These are phyloP conservation scores for Phytopythium kandeliae DNA, from an alignment of 352 stramenopile species.

Conservation along the genomic window DNA sequence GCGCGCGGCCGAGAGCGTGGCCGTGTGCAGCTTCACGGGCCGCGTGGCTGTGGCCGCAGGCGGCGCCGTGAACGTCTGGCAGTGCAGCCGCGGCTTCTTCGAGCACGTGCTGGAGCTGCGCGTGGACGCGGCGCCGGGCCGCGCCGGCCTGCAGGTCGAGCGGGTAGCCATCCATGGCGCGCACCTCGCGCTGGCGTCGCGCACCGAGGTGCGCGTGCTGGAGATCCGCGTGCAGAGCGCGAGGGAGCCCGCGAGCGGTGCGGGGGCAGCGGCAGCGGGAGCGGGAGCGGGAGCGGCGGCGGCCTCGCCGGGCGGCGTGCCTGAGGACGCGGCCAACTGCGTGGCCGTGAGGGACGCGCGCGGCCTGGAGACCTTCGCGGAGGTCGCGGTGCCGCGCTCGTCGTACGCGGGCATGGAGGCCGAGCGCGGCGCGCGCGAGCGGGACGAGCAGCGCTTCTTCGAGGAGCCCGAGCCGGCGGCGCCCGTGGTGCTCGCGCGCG, in stretches of 20 bases:
- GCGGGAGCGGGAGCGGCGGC: no score
- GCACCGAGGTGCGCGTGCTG: conserved; percentile 76
- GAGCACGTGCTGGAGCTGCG: conserved; percentile 87
- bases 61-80: conserved; percentile 78
- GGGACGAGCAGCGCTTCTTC: conserved; percentile 46
- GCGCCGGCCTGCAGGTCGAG: conserved; percentile 67
- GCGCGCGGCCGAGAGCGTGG: conserved; percentile 59
- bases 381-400: conserved; percentile 48
- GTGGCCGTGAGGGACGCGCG: conserved; percentile 28
- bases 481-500: conserved; percentile 57
- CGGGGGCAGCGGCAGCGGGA: no score
- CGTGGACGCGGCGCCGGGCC: conserved; percentile 70
- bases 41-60: conserved; percentile 75
- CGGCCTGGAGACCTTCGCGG: conserved; percentile 42
- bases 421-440: conserved; percentile 29
- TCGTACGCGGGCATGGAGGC: conserved; percentile 46
- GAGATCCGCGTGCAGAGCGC: conserved; percentile 66
- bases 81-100: conserved; percentile 82
- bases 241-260: conserved; percentile 32
- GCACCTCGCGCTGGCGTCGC: conserved; percentile 69
- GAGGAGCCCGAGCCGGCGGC: conserved; percentile 45
- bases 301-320: no score
- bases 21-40: conserved; percentile 80
- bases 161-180: conserved; percentile 77
- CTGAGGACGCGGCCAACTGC: conserved; percentile 41